Conservation (phyloP, 2,329 filamentous ascomycete genomes). For the Claviceps humidiphila region DNA sequence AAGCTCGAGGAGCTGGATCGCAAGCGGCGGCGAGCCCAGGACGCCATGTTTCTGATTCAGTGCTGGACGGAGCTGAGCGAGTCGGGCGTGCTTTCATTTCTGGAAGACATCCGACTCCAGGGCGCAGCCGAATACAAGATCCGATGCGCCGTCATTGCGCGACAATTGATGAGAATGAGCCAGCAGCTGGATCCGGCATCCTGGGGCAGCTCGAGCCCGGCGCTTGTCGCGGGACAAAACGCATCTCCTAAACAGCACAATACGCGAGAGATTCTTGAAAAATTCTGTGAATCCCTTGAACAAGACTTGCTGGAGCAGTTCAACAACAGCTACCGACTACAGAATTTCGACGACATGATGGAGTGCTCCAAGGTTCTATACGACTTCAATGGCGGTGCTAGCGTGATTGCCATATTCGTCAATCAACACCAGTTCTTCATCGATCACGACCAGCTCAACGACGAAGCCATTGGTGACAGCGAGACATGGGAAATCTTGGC, state of each 20-base stretch:
- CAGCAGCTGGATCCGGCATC: conserved; percentile 71
- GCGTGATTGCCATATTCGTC: conserved; percentile 90
- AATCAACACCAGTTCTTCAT: conserved; percentile 99
- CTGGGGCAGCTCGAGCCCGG: conserved; percentile 46
- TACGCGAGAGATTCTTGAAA: conserved; percentile 84
- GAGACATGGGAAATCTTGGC: conserved; percentile 84
- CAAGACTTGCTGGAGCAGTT: conserved; percentile 94
- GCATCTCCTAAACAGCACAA: conserved; percentile 38
- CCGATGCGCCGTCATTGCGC: conserved; percentile 81
- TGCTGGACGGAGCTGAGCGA: conserved; percentile 96
- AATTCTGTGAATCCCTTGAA: conserved; percentile 89
- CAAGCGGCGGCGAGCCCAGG: conserved; percentile 76
- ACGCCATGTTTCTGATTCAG: conserved; percentile 88
- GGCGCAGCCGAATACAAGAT: conserved; percentile 86
- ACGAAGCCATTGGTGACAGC: conserved; percentile 64
- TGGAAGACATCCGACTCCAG: conserved; percentile 78
- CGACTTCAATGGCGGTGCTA: conserved; percentile 92
- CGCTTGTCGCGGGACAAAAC: conserved; percentile 33
- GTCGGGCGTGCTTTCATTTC: conserved; percentile 68
- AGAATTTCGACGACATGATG: conserved; percentile 96
- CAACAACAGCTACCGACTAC: conserved; percentile 87
- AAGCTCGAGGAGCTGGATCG: conserved; percentile 86
- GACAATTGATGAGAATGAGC: conserved; percentile 88
- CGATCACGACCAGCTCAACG: conserved; percentile 79
- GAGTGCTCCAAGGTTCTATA: conserved; percentile 88